Conservation (phyloP, 495 filamentous ascomycete species). For the Penicillium malachiteum region DNA sequence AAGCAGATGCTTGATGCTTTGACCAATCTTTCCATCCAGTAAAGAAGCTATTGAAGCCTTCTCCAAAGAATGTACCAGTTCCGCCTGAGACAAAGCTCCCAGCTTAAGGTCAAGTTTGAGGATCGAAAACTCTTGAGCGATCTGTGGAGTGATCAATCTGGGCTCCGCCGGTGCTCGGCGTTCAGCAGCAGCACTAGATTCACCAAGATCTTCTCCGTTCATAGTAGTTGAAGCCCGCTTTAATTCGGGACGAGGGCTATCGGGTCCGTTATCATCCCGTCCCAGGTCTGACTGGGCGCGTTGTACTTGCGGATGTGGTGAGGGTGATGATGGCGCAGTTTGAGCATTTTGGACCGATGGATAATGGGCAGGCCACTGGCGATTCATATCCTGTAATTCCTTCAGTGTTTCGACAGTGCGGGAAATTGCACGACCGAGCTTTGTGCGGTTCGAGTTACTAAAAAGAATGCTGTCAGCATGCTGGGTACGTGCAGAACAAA, state of each 20-base stretch:
- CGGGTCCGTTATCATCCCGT: constrained; percentile 30
- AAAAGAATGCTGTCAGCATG: constrained; percentile 30
- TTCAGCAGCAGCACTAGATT: constrained; percentile 70
- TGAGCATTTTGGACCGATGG: constrained; percentile 69
- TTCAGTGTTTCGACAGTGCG: constrained; percentile 77
- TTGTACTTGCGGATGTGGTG: constrained; percentile 45
- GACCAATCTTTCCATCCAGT: constrained; percentile 88
- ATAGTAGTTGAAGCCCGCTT: constrained; percentile 72
- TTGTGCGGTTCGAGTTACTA: constrained; percentile 87
- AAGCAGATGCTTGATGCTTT: constrained; percentile 86
- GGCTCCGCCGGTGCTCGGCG: constrained; percentile 58
- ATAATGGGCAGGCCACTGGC: constrained; percentile 91
- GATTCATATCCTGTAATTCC: constrained; percentile 82
- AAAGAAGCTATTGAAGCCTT: constrained; percentile 86
- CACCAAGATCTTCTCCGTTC: constrained; percentile 57
- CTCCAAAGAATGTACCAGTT: constrained; percentile 95
- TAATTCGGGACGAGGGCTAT: constrained; percentile 51
- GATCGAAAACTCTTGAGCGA: constrained; percentile 93
- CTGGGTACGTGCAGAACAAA: not conserved
- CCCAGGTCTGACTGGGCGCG: constrained; percentile 51
- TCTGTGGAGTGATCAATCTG: constrained; percentile 84
- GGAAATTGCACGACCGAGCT: constrained; percentile 81
- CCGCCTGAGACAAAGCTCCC: constrained; percentile 77
- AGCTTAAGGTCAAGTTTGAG: constrained; percentile 93
- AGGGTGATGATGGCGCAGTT: constrained; percentile 41